These are phyloP conservation scores for Syzygium aromaticum DNA, from an alignment of 345 rosid genomes.

Conservation along the genomic window DNA sequence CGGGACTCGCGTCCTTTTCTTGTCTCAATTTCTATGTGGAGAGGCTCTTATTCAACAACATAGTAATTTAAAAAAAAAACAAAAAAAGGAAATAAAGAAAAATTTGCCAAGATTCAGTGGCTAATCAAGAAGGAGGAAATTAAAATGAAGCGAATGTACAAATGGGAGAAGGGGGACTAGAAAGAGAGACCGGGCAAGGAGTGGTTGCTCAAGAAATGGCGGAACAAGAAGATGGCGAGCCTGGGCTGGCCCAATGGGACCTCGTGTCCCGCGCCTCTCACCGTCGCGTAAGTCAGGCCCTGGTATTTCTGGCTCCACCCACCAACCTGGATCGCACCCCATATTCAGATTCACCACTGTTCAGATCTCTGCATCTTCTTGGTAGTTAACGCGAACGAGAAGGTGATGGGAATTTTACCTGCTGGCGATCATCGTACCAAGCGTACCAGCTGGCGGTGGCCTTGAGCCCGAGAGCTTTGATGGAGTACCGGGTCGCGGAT, in stretches of 20 bases:
- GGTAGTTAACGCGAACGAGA: background rate
- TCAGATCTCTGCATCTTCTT: background rate
- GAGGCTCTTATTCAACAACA: background rate
- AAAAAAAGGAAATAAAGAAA: background rate
- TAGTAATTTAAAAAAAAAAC: background rate
- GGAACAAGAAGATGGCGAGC: slow-evolving; percentile 30
- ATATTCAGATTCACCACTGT: background rate
- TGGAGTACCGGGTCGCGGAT: slow-evolving; percentile 48
- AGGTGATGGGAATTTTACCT: slow-evolving; percentile 12
- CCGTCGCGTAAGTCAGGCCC: slow-evolving; percentile 46
- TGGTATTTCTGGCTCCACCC: slow-evolving; percentile 50
- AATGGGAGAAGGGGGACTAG: background rate
- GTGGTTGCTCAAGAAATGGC: slow-evolving; percentile 27
- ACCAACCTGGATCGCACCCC: slow-evolving; percentile 29
- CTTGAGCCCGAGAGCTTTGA: slow-evolving; percentile 30
- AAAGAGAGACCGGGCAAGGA: slow-evolving; percentile 17
- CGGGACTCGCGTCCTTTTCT: background rate
- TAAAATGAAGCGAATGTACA: background rate
- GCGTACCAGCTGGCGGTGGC: slow-evolving; percentile 38
- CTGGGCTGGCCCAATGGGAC: slow-evolving; percentile 46
- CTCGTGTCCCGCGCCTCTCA: slow-evolving; percentile 64
- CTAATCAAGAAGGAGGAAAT: background rate
- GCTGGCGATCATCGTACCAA: slow-evolving; percentile 28
- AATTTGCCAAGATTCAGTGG: no score
- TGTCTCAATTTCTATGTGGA: background rate